phyloP scores from a whole-genome alignment of 805 yeast genomes.

The Maudiozyma saulgeensis region DNA sequence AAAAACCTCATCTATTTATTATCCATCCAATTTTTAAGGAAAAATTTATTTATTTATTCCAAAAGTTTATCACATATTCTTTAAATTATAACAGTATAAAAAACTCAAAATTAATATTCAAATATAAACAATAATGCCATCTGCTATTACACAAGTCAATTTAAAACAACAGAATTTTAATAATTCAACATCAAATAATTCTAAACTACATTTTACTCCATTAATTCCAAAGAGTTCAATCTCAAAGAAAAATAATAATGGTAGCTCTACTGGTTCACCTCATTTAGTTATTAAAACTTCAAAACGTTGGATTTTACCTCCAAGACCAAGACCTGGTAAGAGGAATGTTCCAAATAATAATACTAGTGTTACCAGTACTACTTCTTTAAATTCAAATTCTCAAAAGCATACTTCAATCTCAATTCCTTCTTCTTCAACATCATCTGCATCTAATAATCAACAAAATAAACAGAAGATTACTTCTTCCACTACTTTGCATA shows the following conservation, averaged over 20 bases:
- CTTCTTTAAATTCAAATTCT: background rate
- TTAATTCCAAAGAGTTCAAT: constrained; percentile 6
- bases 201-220: constrained; percentile 7
- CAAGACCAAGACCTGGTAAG: constrained; percentile 69
- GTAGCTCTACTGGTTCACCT: background rate
- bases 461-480: background rate
- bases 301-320: constrained; percentile 77
- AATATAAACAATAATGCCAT: background rate
- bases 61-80: background rate
- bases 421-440: background rate
- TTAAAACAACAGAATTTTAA: constrained; percentile 2
- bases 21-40: too few species aligned
- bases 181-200: background rate
- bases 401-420: background rate
- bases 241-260: background rate
- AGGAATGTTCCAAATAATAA: constrained; percentile 30
- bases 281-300: constrained; percentile 40
- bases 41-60: too few species aligned
- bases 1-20: too few species aligned
- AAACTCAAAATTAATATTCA: background rate
- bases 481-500: background rate
- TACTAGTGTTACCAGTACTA: too few species aligned
- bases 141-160: background rate
- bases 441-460: background rate
- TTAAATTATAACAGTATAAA: background rate